Conservation (phyloP, 2,329 filamentous ascomycete genomes). For the Botrytis aclada region DNA sequence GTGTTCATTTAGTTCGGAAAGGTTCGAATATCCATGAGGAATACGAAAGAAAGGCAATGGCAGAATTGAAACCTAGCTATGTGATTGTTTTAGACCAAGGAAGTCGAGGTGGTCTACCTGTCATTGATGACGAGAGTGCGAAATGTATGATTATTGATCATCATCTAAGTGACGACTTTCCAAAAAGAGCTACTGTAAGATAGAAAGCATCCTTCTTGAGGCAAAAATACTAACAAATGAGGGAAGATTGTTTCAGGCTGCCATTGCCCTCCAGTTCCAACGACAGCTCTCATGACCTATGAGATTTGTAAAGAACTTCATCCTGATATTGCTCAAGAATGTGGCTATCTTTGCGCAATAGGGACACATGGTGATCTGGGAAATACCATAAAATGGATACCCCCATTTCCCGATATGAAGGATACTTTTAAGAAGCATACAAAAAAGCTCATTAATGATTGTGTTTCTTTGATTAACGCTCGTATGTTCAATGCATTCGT, state of each 20-base stretch:
- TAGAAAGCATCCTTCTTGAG: too few relatives aligned
- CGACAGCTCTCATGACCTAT: conserved; percentile 62
- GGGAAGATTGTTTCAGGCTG: conserved; percentile 58
- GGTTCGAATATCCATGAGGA: conserved; percentile 57
- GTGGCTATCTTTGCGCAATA: conserved; percentile 61
- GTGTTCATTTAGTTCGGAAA: conserved; percentile 58
- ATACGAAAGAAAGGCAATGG: conserved; percentile 50
- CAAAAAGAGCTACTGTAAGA: conserved; percentile 39
- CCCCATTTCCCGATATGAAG: conserved; percentile 65
- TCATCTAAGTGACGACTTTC: conserved; percentile 57
- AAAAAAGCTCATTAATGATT: conserved; percentile 60
- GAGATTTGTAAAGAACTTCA: conserved; percentile 59
- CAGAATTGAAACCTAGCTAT: conserved; percentile 49
- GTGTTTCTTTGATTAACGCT: conserved; percentile 62
- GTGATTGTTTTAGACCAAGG: conserved; percentile 66
- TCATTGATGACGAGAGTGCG: conserved; percentile 48
- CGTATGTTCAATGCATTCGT: conserved; percentile 34
- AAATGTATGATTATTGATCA: conserved; percentile 63
- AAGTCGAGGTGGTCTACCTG: conserved; percentile 51
- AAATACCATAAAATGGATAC: conserved; percentile 61
- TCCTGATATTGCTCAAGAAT: conserved; percentile 46
- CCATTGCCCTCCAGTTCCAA: conserved; percentile 62
- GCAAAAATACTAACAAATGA: not conserved
- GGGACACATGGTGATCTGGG: conserved; percentile 67
- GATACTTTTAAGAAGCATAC: conserved; percentile 57